Evolutionary conservation across 495 filamentous ascomycete species (phyloP), one percentile per base, ranked within the genome.

Genomic region (Schizothecium vesticola): DNA sequence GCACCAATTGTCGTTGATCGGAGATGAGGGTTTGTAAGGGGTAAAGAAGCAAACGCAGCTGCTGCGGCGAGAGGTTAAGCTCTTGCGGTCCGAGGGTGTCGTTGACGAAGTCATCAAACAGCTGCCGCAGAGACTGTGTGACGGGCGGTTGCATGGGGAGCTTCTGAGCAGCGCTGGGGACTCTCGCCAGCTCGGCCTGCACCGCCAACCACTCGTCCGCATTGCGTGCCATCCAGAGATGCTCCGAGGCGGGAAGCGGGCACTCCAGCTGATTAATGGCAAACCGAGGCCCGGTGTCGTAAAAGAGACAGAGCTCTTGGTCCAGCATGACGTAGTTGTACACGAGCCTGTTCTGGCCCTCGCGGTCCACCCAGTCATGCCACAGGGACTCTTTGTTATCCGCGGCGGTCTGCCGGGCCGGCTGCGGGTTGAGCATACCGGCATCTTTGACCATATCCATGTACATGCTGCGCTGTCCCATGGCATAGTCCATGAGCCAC

Each of bases 401-500:
- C 10, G 77, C 74, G 51, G 70, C 68, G 33, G 67, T 69, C 59
- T 78, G 74, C 1, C 66, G 75, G 22, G 79, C 70, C 0, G 77
- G 68, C 65, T 80, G 74, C 19, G 78, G 71, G 61, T 83, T 78
- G 69, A 86, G 69, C 83, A 83, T 80, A 74, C 87, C 77, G 67
- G 82, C 75, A 77, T 85, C 74, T 75, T 87, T 79, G 66, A 88
- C 76, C 88, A 88, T 83, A 67, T 85, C 82, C 63, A 88, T 83
- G 70, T 90, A 90, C 86, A 89, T 88, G 57, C 83, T 85, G 29
- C 86, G 82, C 72, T 90, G 87, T n/a, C 87, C 87, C 85, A 88
- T 88, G 26, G 86, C 84, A 60, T 89, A 89, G 69, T 89, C 87
- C 86, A 90, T 90, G 59, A 87, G 86, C 86, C 87, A 89, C 72